These are phyloP conservation scores for Ustanciosporium gigantosporum DNA, from an alignment of 1,284 basidiomycete species.

Conservation along the genomic window DNA sequence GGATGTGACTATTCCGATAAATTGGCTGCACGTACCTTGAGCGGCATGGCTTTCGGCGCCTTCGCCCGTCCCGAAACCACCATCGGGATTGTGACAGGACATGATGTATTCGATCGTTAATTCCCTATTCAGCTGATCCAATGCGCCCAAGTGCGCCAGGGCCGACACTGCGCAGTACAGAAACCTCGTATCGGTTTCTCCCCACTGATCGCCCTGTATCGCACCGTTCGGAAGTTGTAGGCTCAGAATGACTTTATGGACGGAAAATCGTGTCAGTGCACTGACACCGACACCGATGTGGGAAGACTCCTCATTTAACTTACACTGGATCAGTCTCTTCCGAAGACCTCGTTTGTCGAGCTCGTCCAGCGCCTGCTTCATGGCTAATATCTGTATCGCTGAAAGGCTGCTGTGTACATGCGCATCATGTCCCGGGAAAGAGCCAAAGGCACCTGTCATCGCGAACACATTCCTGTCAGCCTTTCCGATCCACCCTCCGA, in stretches of 20 bases:
- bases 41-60: slow-evolving; percentile 91
- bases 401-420: slow-evolving; percentile 85
- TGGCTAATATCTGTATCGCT: slow-evolving; percentile 87
- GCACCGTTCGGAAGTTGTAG: slow-evolving; percentile 73
- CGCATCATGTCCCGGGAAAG: slow-evolving; percentile 89
- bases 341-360: slow-evolving; percentile 59
- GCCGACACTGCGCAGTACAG: slow-evolving; percentile 81
- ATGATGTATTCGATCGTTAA: slow-evolving; percentile 75
- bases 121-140: slow-evolving; percentile 65
- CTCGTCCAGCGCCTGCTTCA: slow-evolving; percentile 77
- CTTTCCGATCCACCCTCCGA: not conserved
- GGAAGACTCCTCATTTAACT: no score
- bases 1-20: no score
- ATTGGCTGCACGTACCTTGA: slow-evolving; percentile 78
- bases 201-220: slow-evolving; percentile 86
- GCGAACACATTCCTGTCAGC: not conserved
- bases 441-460: slow-evolving; percentile 75
- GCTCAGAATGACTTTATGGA: slow-evolving; percentile 67
- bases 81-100: slow-evolving; percentile 88
- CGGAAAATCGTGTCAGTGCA: no score
- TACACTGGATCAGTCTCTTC: slow-evolving; percentile 75
- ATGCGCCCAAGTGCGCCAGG: slow-evolving; percentile 72
- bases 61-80: slow-evolving; percentile 80
- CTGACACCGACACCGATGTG: no score
- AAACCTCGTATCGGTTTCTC: slow-evolving; percentile 91